Base-by-base conservation (phyloP, 2,329 filamentous ascomycete species). In the Dissoconium aciculare region DNA sequence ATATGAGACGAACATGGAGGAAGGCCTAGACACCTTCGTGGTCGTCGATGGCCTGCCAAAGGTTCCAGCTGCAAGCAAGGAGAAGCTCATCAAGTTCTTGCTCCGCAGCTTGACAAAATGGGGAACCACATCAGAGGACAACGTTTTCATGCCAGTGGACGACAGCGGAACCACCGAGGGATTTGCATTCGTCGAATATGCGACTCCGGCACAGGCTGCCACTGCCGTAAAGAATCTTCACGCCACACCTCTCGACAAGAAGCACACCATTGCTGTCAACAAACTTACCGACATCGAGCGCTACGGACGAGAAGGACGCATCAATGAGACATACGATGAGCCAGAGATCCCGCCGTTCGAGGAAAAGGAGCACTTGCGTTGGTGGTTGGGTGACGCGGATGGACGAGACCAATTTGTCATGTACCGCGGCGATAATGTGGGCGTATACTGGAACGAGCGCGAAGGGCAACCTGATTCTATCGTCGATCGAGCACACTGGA, bases 391-490 rank as follows among this genome's bases (percentile, higher is more conserved):
- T 43, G 89, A 98, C 52, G 66, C 77, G 35, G 83, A 83, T 44
- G 83, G 83, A 43, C 76, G 89, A 39, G 89, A 98, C 55, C 87
- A 98, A 64, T 89, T 95, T 49, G 81, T 81, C 55, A 84, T 95
- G 72, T 94, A 80, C 66, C 77, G 82, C 31, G 80, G 77, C 45
- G 89, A 98, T 31, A 78, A 77, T 40, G 89, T 98, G 21, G 85
- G 84, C 36, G 79, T 98, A 4, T 93, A 80, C 67, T 98, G 87
- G 87, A 95, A 95, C 65, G 92, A 91, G 66, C 89, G 92, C 62
- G 87, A 79, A 59, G 85, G 94, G 37, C 59, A 68, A 13, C 84
- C 87, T 4, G 89, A 98, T 58, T 74, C 71, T 41, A 71, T 94
- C 21, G 82, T 98, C 35, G 87, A 95, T 52, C 78, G 89, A 45